Conservation (phyloP, 495 filamentous ascomycete genomes). For the Sphaerosporella brunnea region DNA sequence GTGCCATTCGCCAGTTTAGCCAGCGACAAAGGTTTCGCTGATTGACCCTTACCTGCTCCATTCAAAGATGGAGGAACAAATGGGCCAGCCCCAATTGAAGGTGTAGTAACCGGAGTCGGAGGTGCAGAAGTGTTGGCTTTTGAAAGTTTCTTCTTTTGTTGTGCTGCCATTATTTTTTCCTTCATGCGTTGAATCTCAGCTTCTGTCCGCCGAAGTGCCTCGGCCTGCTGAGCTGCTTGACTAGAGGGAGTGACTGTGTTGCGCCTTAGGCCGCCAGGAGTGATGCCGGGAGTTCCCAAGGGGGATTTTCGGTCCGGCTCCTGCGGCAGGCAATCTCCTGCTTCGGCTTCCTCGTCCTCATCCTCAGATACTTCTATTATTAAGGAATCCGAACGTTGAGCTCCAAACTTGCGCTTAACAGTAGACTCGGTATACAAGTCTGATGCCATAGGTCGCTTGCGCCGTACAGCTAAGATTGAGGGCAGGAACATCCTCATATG, state of each 20-base stretch:
- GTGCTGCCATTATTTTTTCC: conserved; percentile 56
- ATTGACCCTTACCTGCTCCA: not conserved
- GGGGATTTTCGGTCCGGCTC: not conserved
- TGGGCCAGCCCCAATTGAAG: conserved; percentile 15
- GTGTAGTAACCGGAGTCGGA: conserved; percentile 20
- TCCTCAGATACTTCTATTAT: conserved; percentile 61
- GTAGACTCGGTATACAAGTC: conserved; percentile 46
- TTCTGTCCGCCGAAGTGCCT: conserved; percentile 46
- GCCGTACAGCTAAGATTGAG: conserved; percentile 13
- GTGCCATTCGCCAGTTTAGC: not conserved
- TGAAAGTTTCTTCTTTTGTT: conserved; percentile 42
- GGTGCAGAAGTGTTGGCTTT: conserved; percentile 26
- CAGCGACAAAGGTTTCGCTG: not conserved
- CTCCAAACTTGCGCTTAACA: conserved; percentile 46
- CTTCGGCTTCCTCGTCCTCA: conserved; percentile 26
- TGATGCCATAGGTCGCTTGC: conserved; percentile 71
- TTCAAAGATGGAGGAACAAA: conserved; percentile 12
- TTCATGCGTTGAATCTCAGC: conserved; percentile 57
- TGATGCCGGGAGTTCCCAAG: not conserved
- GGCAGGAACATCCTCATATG: not conserved
- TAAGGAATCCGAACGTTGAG: conserved; percentile 28
- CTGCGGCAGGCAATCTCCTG: conserved; percentile 22
- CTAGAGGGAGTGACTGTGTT: not conserved
- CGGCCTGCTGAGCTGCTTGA: conserved; percentile 19
- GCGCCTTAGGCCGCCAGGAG: not conserved